Conservation (phyloP, 768 basidiomycete genomes). For the Amanita jacksonii region DNA sequence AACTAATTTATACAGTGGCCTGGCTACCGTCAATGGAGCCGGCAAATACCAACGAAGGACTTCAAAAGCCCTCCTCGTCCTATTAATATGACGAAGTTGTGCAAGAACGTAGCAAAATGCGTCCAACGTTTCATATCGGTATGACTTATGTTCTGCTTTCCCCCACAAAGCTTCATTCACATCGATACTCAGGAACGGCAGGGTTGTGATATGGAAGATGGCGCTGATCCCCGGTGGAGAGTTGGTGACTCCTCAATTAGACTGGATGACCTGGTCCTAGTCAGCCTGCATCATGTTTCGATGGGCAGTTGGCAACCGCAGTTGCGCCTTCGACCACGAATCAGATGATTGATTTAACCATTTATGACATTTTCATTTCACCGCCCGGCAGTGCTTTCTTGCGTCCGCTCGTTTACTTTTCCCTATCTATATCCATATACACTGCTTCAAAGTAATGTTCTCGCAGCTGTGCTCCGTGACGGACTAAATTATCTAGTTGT, state of each 20-base stretch:
- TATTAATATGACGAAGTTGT: conserved; percentile 67
- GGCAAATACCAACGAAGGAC: conserved; percentile 77
- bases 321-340: conserved; percentile 29
- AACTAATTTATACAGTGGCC: conserved; percentile 49
- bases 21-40: conserved; percentile 67
- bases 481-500: background rate
- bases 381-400: no score
- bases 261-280: conserved; percentile 60
- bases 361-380: no score
- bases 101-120: conserved; percentile 73
- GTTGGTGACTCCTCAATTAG: conserved; percentile 50
- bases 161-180: conserved; percentile 8
- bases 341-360: conserved; percentile 8
- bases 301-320: conserved; percentile 81
- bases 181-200: conserved; percentile 34
- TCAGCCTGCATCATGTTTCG: conserved; percentile 76
- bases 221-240: conserved; percentile 49
- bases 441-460: background rate
- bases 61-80: conserved; percentile 71
- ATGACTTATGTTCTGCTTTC: conserved; percentile 14
- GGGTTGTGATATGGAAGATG: conserved; percentile 49
- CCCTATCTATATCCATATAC: background rate
- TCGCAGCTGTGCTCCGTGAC: background rate
- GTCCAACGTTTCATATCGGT: conserved; percentile 60
- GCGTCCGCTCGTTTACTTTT: background rate